A percentile compares a stretch with the other conserved stretches of the same genome.
phyloP scores from a whole-genome alignment of 345 rosid genomes.

The Syzygium jambos region DNA sequence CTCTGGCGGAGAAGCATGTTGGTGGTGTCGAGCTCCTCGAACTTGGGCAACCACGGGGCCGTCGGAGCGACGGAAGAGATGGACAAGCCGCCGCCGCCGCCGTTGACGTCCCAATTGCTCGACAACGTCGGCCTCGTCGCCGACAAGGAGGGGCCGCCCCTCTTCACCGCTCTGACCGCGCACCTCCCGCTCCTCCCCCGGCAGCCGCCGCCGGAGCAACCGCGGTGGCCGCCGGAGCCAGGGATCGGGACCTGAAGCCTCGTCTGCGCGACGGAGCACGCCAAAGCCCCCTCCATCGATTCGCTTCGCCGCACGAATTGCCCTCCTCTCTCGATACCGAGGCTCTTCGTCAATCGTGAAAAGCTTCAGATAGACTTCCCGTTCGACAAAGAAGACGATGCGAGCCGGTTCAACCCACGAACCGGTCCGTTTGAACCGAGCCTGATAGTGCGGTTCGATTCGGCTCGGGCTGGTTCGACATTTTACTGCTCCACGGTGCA shows the following conservation, averaged over 20 bases:
- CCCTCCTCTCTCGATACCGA: not conserved
- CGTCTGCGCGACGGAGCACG: constrained; percentile 1
- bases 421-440: not conserved
- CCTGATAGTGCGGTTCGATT: not conserved
- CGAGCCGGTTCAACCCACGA: not conserved
- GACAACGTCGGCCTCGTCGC: constrained; percentile 35
- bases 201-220: not conserved
- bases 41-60: constrained; percentile 50
- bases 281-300: not conserved
- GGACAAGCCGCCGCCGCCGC: constrained; percentile 12
- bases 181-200: not conserved
- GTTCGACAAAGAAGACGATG: not conserved
- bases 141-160: constrained; percentile 11
- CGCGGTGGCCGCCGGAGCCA: not conserved
- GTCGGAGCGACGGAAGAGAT: constrained; percentile 21
- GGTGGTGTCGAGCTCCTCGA: constrained; percentile 81
- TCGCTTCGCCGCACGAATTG: not conserved
- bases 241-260: constrained; percentile 9
- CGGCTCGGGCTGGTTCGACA: not conserved
- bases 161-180: constrained; percentile 13
- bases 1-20: constrained; percentile 94
- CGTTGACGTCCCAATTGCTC: constrained; percentile 54
- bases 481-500: not conserved
- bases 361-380: not conserved
- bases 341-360: not conserved